Base-by-base conservation (phyloP, 805 yeast genomes). In the Sugiyamaella lignohabitans region DNA sequence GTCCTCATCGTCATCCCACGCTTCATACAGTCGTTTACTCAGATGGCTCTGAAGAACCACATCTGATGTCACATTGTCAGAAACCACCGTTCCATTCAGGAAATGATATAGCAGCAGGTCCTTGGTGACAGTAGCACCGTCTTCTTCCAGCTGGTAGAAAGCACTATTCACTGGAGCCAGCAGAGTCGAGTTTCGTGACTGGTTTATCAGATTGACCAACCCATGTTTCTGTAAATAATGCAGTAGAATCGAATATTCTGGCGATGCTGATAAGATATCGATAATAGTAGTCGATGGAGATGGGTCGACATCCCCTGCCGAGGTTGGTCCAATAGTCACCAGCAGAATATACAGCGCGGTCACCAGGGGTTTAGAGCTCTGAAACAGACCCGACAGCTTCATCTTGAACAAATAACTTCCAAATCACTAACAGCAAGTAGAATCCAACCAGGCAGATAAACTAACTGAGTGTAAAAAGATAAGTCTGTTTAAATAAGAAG, bases 151-250 rank as follows among this genome's bases (percentile, higher is more conserved):
- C 14, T 35, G 38, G 4, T 67, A 69, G 61, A 84, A 85, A 1
- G 95, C 95, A 53, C 82, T 79, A 59, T 87, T 87, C 10, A 82
- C 73, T 0, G 95, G 95, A 1, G 94, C 95, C 36, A 84, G 60
- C n/a, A 87, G 63, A 0, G 95, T 85, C 48, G 82, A 76, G 59
- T 84, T 82, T n/a, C n/a, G n/a, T 20, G 67, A 65, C 50, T 82
- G 60, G 58, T 84, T 86, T 27, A 87, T 60, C 36, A 65, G 61
- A 2, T 87, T 87, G 1, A 87, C 69, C 43, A 81, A 63, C 11
- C 81, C 88, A 43, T 72, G 70, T 45, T 74, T 63, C 59, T 86
- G 95, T 1, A 87, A 51, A 18, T 75, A 64, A 43, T 80, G 67
- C 36, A 85, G 64, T 48, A 85, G 80, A 36, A 71, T 72, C 36